Percentiles rank a stretch among this genome's conserved stretches.
These are phyloP conservation scores for Scolecobasidium constrictum DNA, from an alignment of 2,329 filamentous ascomycete species.

Conservation along the genomic window DNA sequence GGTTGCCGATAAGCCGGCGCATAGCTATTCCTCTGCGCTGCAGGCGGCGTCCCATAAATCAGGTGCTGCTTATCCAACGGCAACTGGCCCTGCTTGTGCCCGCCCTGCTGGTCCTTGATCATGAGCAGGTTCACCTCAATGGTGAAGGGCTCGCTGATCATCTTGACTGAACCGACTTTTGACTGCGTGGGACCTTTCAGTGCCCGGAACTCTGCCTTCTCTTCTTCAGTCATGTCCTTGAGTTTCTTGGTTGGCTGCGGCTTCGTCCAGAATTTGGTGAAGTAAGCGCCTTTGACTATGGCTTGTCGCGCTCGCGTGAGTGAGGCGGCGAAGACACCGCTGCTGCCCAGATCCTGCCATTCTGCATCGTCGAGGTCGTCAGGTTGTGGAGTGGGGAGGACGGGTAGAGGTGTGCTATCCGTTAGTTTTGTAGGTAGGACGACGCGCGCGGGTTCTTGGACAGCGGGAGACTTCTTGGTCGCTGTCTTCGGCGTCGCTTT, in stretches of 20 bases:
- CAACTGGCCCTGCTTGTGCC: constrained; percentile 3
- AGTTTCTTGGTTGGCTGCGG: constrained; percentile 31
- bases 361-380: constrained; percentile 7
- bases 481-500: background rate
- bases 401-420: constrained; percentile 9
- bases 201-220: constrained; percentile 11
- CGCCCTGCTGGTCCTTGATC: constrained; percentile 45
- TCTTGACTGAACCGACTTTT: constrained; percentile 56
- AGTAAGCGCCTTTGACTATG: constrained; percentile 60
- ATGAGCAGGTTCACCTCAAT: constrained; percentile 66
- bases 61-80: constrained; percentile 1
- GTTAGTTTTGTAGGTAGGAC: constrained; percentile 5
- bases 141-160: constrained; percentile 70
- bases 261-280: constrained; percentile 64
- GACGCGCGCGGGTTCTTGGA: background rate
- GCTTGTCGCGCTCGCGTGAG: constrained; percentile 22
- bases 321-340: constrained; percentile 10
- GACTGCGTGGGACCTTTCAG: constrained; percentile 55
- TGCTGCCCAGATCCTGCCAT: constrained; percentile 8
- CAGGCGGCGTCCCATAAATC: constrained; percentile 2
- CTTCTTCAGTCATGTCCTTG: constrained; percentile 42
- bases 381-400: constrained; percentile 1
- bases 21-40: background rate
- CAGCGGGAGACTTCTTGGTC: background rate
- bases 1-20: constrained; percentile 4